Evolutionary conservation across 768 basidiomycete species (phyloP).

Genomic region (Dendrothele bispora): DNA sequence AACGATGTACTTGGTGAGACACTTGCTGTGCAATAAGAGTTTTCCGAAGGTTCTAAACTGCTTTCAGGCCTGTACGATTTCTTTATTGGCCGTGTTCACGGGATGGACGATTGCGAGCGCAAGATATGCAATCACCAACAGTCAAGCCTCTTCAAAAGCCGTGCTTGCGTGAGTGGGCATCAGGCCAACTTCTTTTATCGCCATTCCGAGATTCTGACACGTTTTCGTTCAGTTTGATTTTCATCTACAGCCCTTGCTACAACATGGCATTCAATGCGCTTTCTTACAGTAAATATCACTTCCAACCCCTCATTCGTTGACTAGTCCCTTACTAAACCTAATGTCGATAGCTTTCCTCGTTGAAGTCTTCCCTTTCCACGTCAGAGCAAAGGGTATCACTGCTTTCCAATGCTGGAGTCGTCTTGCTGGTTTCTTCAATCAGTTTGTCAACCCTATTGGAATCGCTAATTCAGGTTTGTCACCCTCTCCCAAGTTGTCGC

Average conservation of each 20-base stretch:
- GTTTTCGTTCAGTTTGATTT: constrained; percentile 44
- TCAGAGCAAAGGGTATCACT: constrained; percentile 60
- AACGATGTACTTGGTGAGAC: constrained; percentile 46
- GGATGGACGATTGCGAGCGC: constrained; percentile 59
- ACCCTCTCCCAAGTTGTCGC: not conserved
- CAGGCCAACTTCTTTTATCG: not conserved
- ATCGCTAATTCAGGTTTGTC: constrained; percentile 44
- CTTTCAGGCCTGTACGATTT: constrained; percentile 42
- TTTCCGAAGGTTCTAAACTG: not conserved
- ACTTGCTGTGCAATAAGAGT: not conserved
- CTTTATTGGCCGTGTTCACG: constrained; percentile 45
- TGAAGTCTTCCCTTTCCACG: constrained; percentile 67
- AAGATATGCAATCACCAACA: constrained; percentile 38
- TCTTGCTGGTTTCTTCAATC: constrained; percentile 60
- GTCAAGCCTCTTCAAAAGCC: constrained; percentile 45
- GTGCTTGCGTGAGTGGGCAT: constrained; percentile 43
- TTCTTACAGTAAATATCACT: constrained; percentile 44
- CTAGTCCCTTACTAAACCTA: not conserved
- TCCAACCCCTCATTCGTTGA: not conserved
- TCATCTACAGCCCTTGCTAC: constrained; percentile 55
- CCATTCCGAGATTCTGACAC: not conserved
- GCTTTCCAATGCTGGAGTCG: constrained; percentile 61
- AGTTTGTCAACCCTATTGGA: constrained; percentile 67
- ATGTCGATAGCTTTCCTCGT: constrained; percentile 51
- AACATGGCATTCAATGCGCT: constrained; percentile 58